Percentiles rank a stretch among this genome's conserved stretches.
These are phyloP conservation scores for Aspergillus arachidicola DNA, from an alignment of 2,329 filamentous ascomycete species.

Conservation along the genomic window DNA sequence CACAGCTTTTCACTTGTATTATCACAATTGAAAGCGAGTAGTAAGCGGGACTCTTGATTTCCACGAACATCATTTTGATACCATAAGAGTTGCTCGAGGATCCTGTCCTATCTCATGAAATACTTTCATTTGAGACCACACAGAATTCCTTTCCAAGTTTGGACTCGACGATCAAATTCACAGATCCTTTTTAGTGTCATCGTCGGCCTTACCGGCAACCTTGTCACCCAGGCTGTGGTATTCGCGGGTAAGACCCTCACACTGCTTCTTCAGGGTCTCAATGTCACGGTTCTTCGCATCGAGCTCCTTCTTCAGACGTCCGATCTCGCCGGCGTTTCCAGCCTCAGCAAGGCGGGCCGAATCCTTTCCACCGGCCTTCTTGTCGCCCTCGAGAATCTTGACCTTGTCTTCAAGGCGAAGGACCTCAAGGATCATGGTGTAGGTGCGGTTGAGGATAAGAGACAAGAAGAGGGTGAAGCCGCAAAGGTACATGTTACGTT, in stretches of 20 bases:
- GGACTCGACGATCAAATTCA: constrained; percentile 29
- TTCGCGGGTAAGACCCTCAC: constrained; percentile 77
- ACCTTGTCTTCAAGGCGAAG: constrained; percentile 91
- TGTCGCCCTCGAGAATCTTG: constrained; percentile 75
- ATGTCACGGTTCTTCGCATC: constrained; percentile 79
- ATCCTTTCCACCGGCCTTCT: constrained; percentile 64
- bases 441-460: constrained; percentile 95
- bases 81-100: background rate
- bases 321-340: constrained; percentile 72
- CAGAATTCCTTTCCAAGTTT: background rate
- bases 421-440: constrained; percentile 92
- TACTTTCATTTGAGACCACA: background rate
- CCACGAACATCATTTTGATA: background rate
- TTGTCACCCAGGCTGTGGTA: constrained; percentile 86
- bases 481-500: constrained; percentile 99
- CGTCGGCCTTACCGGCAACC: constrained; percentile 60
- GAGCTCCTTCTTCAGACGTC: constrained; percentile 72
- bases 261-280: constrained; percentile 89
- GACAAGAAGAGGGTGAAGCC: constrained; percentile 99
- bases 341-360: constrained; percentile 71
- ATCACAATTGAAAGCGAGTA: background rate
- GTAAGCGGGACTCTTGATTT: background rate
- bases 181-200: constrained; percentile 58
- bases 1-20: background rate
- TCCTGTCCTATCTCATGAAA: background rate